Conservation (phyloP, 176 grass and related monocot genomes). For the Pontederia crassipes region DNA sequence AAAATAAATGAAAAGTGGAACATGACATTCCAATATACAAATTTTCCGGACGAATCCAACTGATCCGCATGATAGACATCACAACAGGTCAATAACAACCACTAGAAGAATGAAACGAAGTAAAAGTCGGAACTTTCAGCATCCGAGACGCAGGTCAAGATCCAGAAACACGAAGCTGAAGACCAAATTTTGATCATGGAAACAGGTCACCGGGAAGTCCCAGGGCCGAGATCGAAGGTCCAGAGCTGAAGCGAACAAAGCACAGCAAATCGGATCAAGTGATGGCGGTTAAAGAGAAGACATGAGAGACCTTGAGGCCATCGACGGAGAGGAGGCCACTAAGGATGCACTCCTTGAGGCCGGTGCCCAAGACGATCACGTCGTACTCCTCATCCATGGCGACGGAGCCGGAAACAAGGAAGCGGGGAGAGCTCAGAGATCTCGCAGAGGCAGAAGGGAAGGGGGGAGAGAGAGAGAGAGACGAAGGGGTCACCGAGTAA, state of each 20-base stretch:
- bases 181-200: not conserved
- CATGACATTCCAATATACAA: not conserved
- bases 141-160: not conserved
- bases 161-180: not conserved
- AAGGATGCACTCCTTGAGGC: constrained; percentile 54
- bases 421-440: not conserved
- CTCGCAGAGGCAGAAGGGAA: not conserved
- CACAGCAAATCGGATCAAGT: not conserved
- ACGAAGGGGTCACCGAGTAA: not conserved
- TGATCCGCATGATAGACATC: not conserved
- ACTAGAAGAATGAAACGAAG: not conserved
- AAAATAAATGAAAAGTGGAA: too few relatives aligned
- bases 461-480: not conserved
- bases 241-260: not conserved
- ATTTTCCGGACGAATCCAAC: not conserved
- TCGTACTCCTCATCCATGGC: constrained; percentile 28
- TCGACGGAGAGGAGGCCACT: constrained; percentile 47
- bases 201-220: not conserved
- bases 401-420: not conserved
- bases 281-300: too few relatives aligned
- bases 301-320: constrained; percentile 38
- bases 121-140: not conserved
- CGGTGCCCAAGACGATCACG: constrained; percentile 27
- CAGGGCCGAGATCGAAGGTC: not conserved
- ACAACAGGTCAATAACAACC: not conserved